A percentile compares a stretch with the other conserved stretches of the same genome.
These are phyloP conservation scores for Penicillium angulare DNA, from an alignment of 495 filamentous ascomycete species.

Conservation along the genomic window DNA sequence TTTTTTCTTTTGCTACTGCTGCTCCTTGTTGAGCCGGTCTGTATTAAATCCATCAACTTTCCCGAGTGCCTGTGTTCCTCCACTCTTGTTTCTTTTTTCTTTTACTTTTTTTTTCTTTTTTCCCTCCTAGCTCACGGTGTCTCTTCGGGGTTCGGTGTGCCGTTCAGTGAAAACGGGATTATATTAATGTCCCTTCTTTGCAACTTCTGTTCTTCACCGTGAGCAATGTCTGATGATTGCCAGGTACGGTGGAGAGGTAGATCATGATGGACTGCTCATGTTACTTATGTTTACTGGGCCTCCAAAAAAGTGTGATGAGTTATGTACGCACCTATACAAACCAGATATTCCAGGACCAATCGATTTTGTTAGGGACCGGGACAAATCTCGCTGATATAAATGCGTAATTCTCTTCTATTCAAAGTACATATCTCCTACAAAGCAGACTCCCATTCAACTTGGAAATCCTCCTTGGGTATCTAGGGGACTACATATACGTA, in stretches of 20 bases:
- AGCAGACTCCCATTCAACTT: too few relatives aligned
- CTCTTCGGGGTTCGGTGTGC: slow-evolving; percentile 26
- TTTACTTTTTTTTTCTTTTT: slow-evolving; percentile 9
- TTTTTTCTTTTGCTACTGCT: slow-evolving; percentile 25
- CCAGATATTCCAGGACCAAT: slow-evolving; percentile 19
- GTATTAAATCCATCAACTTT: slow-evolving; percentile 41
- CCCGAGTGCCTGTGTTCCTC: slow-evolving; percentile 20
- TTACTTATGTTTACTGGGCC: slow-evolving; percentile 20
- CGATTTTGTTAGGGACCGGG: not conserved
- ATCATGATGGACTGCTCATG: slow-evolving; percentile 20
- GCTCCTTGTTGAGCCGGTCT: slow-evolving; percentile 27
- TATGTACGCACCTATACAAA: slow-evolving; percentile 30
- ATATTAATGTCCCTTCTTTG: slow-evolving; percentile 15
- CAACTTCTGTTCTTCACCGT: slow-evolving; percentile 14
- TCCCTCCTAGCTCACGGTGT: slow-evolving; percentile 26
- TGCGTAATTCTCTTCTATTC: not conserved
- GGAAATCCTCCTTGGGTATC: too few relatives aligned
- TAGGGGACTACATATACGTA: too few relatives aligned
- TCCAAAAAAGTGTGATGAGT: slow-evolving; percentile 33
- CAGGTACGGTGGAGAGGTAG: slow-evolving; percentile 24
- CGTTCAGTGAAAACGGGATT: slow-evolving; percentile 21
- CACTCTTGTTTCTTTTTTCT: slow-evolving; percentile 9
- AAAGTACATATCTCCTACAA: too few relatives aligned
- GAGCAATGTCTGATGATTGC: slow-evolving; percentile 21
- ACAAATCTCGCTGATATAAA: not conserved